Evolutionary conservation across 345 rosid genomes (phyloP), one percentile per base, ranked within the genome.

Genomic region (Populus nigra): DNA sequence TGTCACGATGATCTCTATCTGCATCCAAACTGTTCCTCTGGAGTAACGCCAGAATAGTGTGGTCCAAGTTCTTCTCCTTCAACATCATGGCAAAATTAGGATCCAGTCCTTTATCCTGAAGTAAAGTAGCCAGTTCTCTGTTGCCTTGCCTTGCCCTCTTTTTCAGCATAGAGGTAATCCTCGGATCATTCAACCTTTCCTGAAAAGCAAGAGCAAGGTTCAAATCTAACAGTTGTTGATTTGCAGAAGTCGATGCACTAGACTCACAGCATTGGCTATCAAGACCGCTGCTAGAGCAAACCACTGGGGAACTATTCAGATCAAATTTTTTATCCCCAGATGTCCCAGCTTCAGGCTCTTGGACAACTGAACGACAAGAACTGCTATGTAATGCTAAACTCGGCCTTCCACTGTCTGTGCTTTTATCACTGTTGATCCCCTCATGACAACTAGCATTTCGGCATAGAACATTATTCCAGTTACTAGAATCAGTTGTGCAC

Each of bases 31-130:
- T 96, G 87, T 97, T 94, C 78, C 99, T 88, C 86, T 96, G 99
- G 77, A 96, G 91, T 77, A 96, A 88, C 70, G 99, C 99, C 80
- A 96, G 87, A 70, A 96, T 91, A 53, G 97, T 94, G 35, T 97
- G 98, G 86, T 96, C 99, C 91, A 96, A 88, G 79, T 86, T 89
- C 80, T 90, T 96, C 87, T 96, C 99, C 83, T 96, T 92, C 86
- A 96, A 84, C 99, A 96, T 96, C 89, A 96, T 87, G 72, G 98
- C 99, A 87, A 96, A 96, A 89, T 96, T 94, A 78, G 99, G 99
- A 88, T 96, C 99, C 85, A 96, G 86, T 72, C 99, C 99, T 85
- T 96, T 96, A 84, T 94, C 89, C 84, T 96, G 97, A 88, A 96
- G 86, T 87, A 96, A 84, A 85, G 84, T 91, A 83, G 91, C 83